phyloP scores from a whole-genome alignment of 1,284 basidiomycete genomes.

The Thelephora terrestris region DNA sequence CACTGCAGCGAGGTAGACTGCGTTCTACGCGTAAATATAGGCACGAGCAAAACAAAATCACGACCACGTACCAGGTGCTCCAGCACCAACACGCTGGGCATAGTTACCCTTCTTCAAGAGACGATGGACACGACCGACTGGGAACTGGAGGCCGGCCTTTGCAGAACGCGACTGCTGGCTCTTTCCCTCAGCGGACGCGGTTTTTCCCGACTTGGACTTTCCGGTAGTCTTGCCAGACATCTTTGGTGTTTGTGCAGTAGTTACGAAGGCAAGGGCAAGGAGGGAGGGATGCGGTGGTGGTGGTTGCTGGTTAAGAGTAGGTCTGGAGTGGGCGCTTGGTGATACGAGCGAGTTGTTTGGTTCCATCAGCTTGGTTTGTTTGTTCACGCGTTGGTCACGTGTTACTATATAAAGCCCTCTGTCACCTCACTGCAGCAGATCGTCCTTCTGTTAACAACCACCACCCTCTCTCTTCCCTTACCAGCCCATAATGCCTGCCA shows the following conservation, averaged over 20 bases:
- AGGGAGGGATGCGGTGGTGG: slow-evolving; percentile 1
- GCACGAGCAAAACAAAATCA: neutral
- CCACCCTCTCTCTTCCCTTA: slow-evolving; percentile 10
- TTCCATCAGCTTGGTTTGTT: neutral
- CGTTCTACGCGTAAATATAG: slow-evolving; percentile 1
- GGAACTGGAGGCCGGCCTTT: slow-evolving; percentile 78
- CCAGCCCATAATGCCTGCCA: slow-evolving; percentile 50
- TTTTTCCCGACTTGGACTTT: slow-evolving; percentile 46
- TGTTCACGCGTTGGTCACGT: slow-evolving; percentile 1
- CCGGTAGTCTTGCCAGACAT: slow-evolving; percentile 23
- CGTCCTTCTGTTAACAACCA: slow-evolving; percentile 8
- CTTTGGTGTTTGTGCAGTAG: neutral
- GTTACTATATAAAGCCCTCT: slow-evolving; percentile 5
- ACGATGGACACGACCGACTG: slow-evolving; percentile 73
- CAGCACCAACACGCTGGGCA: slow-evolving; percentile 49
- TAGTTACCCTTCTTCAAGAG: slow-evolving; percentile 63
- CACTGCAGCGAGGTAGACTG: slow-evolving; percentile 69
- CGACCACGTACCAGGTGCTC: slow-evolving; percentile 42
- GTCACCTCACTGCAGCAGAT: slow-evolving; percentile 5
- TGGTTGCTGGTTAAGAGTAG: neutral
- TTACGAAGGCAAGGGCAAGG: slow-evolving; percentile 1
- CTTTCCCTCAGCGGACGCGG: slow-evolving; percentile 41
- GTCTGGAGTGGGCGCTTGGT: neutral
- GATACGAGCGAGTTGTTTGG: neutral
- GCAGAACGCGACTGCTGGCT: slow-evolving; percentile 63